Conservation (phyloP, 306 rosid genomes). For the Acacia confusa region DNA sequence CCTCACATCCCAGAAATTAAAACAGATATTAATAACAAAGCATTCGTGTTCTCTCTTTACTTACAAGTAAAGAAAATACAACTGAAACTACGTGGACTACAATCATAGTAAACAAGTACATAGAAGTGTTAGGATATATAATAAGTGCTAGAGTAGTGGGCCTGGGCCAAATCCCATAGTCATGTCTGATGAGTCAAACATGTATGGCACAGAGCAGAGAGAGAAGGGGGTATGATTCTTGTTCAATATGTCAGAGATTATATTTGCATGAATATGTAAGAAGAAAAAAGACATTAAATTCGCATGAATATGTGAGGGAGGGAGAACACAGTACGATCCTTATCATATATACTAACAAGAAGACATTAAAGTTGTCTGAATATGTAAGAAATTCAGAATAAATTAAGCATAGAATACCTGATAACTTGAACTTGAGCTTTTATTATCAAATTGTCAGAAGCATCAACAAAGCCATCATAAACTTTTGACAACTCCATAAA, state of each 20-base stretch:
- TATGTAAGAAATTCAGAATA: constrained; percentile 4
- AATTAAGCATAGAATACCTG: constrained; percentile 56
- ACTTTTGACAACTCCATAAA: constrained; percentile 98
- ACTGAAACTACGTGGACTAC: neutral
- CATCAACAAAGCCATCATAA: constrained; percentile 89
- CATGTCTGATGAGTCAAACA: neutral
- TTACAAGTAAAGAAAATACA: neutral
- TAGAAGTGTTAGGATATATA: neutral
- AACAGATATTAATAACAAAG: neutral
- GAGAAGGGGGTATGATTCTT: no score
- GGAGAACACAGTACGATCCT: no score
- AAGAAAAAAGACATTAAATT: no score
- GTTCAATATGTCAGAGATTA: no score
- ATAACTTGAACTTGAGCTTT: constrained; percentile 99
- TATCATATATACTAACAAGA: neutral
- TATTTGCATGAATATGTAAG: no score
- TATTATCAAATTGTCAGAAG: constrained; percentile 89
- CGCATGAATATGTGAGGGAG: no score
- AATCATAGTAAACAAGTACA: neutral
- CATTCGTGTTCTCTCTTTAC: neutral
- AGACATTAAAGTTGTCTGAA: neutral
- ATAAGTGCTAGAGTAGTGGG: neutral
- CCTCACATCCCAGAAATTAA: neutral
- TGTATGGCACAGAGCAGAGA: neutral
- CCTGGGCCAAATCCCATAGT: neutral